These are phyloP conservation scores for Tolypocladium ovalisporum DNA, from an alignment of 2,329 filamentous ascomycete genomes.

Conservation along the genomic window DNA sequence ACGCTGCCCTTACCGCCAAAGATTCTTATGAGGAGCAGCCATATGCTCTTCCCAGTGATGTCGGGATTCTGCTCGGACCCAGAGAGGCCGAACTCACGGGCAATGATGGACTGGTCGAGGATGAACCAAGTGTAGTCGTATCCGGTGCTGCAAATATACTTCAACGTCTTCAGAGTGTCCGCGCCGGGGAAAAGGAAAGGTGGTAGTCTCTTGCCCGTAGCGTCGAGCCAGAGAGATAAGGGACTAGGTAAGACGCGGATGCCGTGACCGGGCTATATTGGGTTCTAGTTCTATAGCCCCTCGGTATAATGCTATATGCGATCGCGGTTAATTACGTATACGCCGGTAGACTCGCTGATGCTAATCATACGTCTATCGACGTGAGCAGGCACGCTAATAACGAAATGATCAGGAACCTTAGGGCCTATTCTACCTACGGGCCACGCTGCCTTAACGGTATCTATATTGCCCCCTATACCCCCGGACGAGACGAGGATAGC, in stretches of 20 bases:
- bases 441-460: constrained; percentile 47
- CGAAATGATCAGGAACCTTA: constrained; percentile 42
- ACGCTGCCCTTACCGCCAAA: constrained; percentile 40
- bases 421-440: constrained; percentile 45
- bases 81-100: constrained; percentile 50
- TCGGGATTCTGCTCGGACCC: constrained; percentile 55
- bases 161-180: constrained; percentile 47
- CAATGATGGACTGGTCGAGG: constrained; percentile 45
- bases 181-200: constrained; percentile 44
- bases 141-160: constrained; percentile 48
- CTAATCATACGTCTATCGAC: constrained; percentile 55
- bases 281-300: constrained; percentile 49
- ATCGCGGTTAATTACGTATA: constrained; percentile 47
- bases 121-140: constrained; percentile 57
- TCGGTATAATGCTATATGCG: constrained; percentile 60
- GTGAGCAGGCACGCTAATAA: constrained; percentile 50
- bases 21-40: constrained; percentile 38
- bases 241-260: constrained; percentile 51
- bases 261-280: constrained; percentile 50
- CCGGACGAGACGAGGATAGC: constrained; percentile 45
- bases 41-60: constrained; percentile 44
- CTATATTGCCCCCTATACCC: constrained; percentile 51
- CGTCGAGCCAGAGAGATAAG: constrained; percentile 52
- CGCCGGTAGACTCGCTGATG: constrained; percentile 41
- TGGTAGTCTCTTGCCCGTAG: constrained; percentile 45